Base-by-base conservation (phyloP, 495 filamentous ascomycete species). In the Penicillium cinerascens region DNA sequence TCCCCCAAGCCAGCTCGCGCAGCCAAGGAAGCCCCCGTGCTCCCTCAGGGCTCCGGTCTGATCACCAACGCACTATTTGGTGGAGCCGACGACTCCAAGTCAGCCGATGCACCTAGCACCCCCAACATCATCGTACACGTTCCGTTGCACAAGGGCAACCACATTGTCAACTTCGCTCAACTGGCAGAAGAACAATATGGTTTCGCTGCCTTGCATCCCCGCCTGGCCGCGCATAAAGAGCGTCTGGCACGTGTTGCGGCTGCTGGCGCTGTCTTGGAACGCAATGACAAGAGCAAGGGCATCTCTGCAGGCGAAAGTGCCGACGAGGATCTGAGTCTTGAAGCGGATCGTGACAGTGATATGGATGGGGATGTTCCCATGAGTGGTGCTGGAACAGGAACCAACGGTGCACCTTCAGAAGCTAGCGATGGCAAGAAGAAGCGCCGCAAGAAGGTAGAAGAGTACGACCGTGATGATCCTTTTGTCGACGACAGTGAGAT, bases 401-500 rank as follows among this genome's bases (percentile, higher is more conserved):
- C 61, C 9, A 85, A 82, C 56, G 86, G 69, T 41, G 49, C 56
- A 20, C 43, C 63, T 20, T 79, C 76, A 1, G 78, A 79, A 27
- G 74, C 76, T 3, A 68, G 77, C 13, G 79, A 81, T 8, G 74
- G 67, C 9, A 87, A 84, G 60, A 87, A 87, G 61, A 81, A 82
- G 33, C 75, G 75, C 22, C 77, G 95, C 40, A 88, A 85, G 72
- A 95, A 93, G 73, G 86, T 92, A 55, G 93, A 98, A 60, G 88
- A 95, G 54, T 98, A 98, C 61, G 91, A 97, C 70, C 90, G 90
- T 56, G 89, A 93, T 47, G 93, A 98, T 63, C 92, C 91, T 29
- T 98, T 98, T 66, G 92, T 98, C 49, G 93, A 98, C 64, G 93
- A 98, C 68, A 92, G 89, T 13, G 93, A 98, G 63, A 63, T 96